Conservation (phyloP, 345 rosid genomes). For the Boechera stricta region DNA sequence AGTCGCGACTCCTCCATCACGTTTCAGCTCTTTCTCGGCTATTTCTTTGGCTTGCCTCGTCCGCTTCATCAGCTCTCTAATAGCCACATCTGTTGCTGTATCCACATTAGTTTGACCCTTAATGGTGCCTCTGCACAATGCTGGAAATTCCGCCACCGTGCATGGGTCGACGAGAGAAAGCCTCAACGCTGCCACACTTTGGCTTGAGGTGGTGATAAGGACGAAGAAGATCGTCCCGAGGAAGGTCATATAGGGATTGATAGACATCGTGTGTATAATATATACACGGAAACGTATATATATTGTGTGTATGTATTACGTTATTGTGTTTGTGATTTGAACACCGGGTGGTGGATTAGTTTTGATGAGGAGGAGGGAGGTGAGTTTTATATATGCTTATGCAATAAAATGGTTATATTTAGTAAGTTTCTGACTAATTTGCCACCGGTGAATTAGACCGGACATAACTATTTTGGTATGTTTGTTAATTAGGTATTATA, state of each 20-base stretch:
- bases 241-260: not conserved
- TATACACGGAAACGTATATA: conserved; percentile 43
- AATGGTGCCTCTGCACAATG: conserved; percentile 38
- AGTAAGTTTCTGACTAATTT: conserved; percentile 14
- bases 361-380: conserved; percentile 32
- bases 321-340: conserved; percentile 38
- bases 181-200: not conserved
- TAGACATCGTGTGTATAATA: conserved; percentile 29
- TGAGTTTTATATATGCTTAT: conserved; percentile 37
- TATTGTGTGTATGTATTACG: conserved; percentile 28
- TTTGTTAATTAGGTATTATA: conserved; percentile 34
- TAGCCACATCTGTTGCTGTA: conserved; percentile 43
- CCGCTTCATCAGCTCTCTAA: conserved; percentile 31
- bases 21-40: conserved; percentile 27
- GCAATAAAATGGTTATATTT: conserved; percentile 28
- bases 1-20: conserved; percentile 29
- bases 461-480: conserved; percentile 39
- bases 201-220: not conserved
- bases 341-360: conserved; percentile 32
- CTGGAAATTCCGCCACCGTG: conserved; percentile 19
- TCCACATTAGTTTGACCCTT: conserved; percentile 38
- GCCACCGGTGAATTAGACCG: conserved; percentile 33
- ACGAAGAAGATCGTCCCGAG: conserved; percentile 33
- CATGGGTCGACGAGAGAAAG: conserved; percentile 33
- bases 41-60: conserved; percentile 23